These are phyloP conservation scores for Coemansia reversa DNA, from an alignment of 192 early-diverging fungal genomes.

Conservation along the genomic window DNA sequence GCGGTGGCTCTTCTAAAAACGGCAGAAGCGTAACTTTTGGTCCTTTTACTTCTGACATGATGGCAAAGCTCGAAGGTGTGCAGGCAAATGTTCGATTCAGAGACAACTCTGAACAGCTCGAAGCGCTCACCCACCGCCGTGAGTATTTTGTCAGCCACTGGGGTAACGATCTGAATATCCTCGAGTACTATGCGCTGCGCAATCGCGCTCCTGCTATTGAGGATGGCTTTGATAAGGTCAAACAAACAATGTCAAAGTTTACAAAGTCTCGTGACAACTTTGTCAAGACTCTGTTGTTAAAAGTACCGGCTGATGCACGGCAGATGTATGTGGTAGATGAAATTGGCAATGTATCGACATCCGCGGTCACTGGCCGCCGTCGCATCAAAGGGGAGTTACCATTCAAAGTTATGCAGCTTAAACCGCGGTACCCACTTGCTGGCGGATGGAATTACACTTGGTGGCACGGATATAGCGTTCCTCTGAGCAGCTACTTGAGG, in stretches of 20 bases:
- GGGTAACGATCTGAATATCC: constrained; percentile 75
- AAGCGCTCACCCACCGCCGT: constrained; percentile 43
- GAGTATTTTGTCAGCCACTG: constrained; percentile 75
- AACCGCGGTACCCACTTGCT: constrained; percentile 89
- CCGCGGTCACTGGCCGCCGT: constrained; percentile 40
- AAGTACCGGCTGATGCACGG: constrained; percentile 67
- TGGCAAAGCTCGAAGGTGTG: neutral
- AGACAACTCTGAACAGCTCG: constrained; percentile 66
- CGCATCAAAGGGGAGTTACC: constrained; percentile 29
- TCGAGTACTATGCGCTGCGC: constrained; percentile 75
- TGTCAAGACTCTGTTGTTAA: constrained; percentile 34
- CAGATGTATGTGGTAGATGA: constrained; percentile 77
- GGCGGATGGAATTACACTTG: constrained; percentile 98
- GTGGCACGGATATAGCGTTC: constrained; percentile 88
- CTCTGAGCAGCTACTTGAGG: constrained; percentile 66
- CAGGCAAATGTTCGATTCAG: constrained; percentile 67
- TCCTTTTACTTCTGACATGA: constrained; percentile 57
- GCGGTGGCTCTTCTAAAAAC: constrained; percentile 32
- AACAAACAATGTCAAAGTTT: constrained; percentile 25
- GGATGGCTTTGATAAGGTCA: constrained; percentile 30
- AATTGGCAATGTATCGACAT: constrained; percentile 97
- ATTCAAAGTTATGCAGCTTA: constrained; percentile 67
- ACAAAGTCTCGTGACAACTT: constrained; percentile 36
- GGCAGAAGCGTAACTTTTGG: constrained; percentile 73
- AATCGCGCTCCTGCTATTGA: constrained; percentile 49